Evolutionary conservation across 192 early-diverging fungal species (phyloP).

Genomic region (Coemansia reversa): DNA sequence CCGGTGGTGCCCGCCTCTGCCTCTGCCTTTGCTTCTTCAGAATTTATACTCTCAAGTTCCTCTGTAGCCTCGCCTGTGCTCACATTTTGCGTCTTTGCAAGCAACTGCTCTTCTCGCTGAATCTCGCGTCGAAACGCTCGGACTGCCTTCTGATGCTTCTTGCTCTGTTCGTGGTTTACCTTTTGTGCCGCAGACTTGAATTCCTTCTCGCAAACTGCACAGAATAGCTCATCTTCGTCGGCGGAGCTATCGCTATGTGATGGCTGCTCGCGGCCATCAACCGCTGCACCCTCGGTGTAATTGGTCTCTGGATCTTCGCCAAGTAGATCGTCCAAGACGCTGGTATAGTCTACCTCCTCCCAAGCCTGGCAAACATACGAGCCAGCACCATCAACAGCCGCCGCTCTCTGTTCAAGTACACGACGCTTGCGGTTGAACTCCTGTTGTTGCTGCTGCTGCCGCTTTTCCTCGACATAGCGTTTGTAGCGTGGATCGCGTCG

Average conservation of each 20-base stretch:
- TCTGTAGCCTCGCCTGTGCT: not conserved
- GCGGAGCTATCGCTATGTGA: slow-evolving; percentile 1
- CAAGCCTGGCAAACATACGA: slow-evolving; percentile 72
- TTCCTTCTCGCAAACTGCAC: slow-evolving; percentile 83
- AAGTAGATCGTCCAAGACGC: slow-evolving; percentile 42
- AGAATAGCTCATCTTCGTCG: slow-evolving; percentile 63
- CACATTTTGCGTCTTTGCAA: slow-evolving; percentile 23
- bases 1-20: not conserved
- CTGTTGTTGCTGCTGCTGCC: slow-evolving; percentile 56
- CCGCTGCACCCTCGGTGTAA: not conserved
- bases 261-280: slow-evolving; percentile 28
- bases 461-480: slow-evolving; percentile 58
- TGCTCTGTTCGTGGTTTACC: slow-evolving; percentile 83
- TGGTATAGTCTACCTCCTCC: slow-evolving; percentile 62
- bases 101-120: slow-evolving; percentile 62
- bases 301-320: slow-evolving; percentile 37
- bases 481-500: slow-evolving; percentile 92
- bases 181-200: slow-evolving; percentile 82
- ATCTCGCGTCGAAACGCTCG: slow-evolving; percentile 74
- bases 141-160: slow-evolving; percentile 81
- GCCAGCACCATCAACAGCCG: slow-evolving; percentile 52
- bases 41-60: not conserved
- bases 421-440: slow-evolving; percentile 63
- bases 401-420: slow-evolving; percentile 59
- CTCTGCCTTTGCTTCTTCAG: not conserved